These are phyloP conservation scores for Cercophora newfieldiana DNA, from an alignment of 495 filamentous ascomycete species.

Conservation along the genomic window DNA sequence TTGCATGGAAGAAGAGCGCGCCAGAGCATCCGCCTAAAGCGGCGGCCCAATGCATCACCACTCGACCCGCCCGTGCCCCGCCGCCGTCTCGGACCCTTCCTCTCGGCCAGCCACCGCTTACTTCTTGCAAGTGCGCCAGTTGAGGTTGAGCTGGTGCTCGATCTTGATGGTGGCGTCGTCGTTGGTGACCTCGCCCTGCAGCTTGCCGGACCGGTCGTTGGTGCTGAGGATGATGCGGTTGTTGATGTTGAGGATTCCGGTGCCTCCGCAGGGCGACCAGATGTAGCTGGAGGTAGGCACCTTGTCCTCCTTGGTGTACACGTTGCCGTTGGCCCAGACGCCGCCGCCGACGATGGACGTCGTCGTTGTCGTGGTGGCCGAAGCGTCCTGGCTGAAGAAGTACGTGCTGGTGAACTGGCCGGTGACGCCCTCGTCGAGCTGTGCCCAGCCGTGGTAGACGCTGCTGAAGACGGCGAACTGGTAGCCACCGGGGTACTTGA, in stretches of 20 bases:
- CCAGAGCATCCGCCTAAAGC: constrained; percentile 19
- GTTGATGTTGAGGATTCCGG: constrained; percentile 60
- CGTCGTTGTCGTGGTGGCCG: constrained; percentile 51
- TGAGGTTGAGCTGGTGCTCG: constrained; percentile 56
- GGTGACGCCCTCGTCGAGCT: constrained; percentile 54
- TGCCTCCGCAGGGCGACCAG: constrained; percentile 58
- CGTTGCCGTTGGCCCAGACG: constrained; percentile 47
- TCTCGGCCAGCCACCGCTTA: constrained; percentile 10
- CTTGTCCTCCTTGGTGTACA: constrained; percentile 59
- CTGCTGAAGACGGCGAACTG: constrained; percentile 56
- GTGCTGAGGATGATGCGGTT: constrained; percentile 56
- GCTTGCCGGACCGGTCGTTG: constrained; percentile 41
- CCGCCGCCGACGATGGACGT: constrained; percentile 50
- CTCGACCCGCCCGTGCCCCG: neutral
- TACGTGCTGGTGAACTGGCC: constrained; percentile 58
- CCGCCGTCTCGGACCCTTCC: neutral
- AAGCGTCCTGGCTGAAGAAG: constrained; percentile 55
- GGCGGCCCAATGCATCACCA: constrained; percentile 17
- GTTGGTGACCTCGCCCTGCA: constrained; percentile 49
- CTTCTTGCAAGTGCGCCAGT: constrained; percentile 49
- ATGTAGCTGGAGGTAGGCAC: constrained; percentile 54
- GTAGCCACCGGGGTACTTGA: constrained; percentile 48
- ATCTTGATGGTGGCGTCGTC: constrained; percentile 59
- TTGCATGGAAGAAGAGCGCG: constrained; percentile 7
- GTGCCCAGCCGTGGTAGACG: constrained; percentile 59